These are phyloP conservation scores for Forsythia suspensa DNA, from an alignment of 257 asterid genomes.

Conservation along the genomic window DNA sequence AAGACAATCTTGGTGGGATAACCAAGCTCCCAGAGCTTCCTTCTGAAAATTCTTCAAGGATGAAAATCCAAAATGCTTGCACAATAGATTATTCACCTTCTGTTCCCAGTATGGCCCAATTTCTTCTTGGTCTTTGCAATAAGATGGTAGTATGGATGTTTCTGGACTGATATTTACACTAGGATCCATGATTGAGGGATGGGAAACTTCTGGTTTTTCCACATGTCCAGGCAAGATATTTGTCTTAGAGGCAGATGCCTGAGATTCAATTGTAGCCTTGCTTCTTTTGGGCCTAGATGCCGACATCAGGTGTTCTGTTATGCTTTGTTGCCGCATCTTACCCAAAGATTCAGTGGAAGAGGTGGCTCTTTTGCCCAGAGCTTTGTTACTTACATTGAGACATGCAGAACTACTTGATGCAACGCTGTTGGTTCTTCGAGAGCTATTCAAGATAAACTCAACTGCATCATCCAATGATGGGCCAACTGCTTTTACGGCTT, in stretches of 20 bases:
- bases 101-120: constrained; percentile 56
- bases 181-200: constrained; percentile 15
- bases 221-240: constrained; percentile 21
- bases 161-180: constrained; percentile 19
- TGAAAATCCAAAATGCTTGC: constrained; percentile 56
- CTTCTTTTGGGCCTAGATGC: constrained; percentile 37
- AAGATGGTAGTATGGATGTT: constrained; percentile 14
- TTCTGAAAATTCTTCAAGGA: constrained; percentile 65
- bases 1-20: constrained; percentile 59
- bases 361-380: constrained; percentile 37
- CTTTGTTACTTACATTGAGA: constrained; percentile 16
- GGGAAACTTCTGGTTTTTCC: constrained; percentile 27
- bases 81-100: constrained; percentile 36
- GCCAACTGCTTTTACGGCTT: constrained; percentile 64
- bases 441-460: constrained; percentile 58
- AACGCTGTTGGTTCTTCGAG: constrained; percentile 33
- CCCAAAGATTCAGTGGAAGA: constrained; percentile 31
- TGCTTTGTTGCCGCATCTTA: constrained; percentile 53
- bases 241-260: constrained; percentile 20
- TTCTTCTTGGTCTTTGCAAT: constrained; percentile 33
- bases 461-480: constrained; percentile 56
- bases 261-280: constrained; percentile 25
- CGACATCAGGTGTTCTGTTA: constrained; percentile 42
- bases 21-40: constrained; percentile 70
- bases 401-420: constrained; percentile 40